A percentile compares a stretch with the other conserved stretches of the same genome.
phyloP scores from a whole-genome alignment of 495 filamentous ascomycete species.

The Penicillium desertorum region DNA sequence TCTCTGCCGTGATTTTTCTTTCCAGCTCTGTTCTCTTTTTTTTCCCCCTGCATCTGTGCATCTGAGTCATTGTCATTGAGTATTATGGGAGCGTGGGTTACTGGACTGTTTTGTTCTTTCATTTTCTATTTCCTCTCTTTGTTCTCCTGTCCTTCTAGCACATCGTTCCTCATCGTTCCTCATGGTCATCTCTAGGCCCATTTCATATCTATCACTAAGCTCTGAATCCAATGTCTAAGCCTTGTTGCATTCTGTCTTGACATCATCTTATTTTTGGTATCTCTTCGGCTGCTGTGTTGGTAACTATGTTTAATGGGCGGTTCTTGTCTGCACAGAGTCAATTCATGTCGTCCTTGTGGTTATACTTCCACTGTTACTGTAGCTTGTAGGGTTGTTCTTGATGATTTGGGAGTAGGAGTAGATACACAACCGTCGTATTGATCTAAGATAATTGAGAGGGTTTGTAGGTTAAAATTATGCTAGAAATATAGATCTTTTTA shows the following conservation, averaged over 20 bases:
- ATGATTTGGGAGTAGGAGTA: not conserved
- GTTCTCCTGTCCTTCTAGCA: slow-evolving; percentile 30
- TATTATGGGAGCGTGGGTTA: slow-evolving; percentile 36
- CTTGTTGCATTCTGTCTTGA: slow-evolving; percentile 9
- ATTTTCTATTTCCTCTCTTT: slow-evolving; percentile 15
- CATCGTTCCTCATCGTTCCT: slow-evolving; percentile 29
- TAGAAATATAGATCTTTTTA: too few relatives aligned
- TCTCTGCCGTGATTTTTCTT: slow-evolving; percentile 25
- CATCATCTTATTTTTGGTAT: not conserved
- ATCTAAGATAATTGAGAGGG: too few relatives aligned
- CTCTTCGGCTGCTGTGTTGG: not conserved
- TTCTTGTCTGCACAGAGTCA: not conserved
- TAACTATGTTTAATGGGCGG: not conserved
- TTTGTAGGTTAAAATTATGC: too few relatives aligned
- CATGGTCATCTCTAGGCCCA: slow-evolving; percentile 23
- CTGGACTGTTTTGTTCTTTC: slow-evolving; percentile 26
- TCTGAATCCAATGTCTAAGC: slow-evolving; percentile 23
- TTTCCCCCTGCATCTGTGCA: slow-evolving; percentile 25
- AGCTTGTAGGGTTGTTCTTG: not conserved
- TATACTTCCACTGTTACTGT: not conserved
- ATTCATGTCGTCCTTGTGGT: not conserved
- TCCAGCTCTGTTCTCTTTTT: slow-evolving; percentile 25
- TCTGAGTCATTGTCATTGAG: slow-evolving; percentile 35
- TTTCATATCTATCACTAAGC: slow-evolving; percentile 19
- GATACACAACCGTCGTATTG: too few relatives aligned